phyloP scores from a whole-genome alignment of 2,329 filamentous ascomycete species.

The Aspergillus ustus region DNA sequence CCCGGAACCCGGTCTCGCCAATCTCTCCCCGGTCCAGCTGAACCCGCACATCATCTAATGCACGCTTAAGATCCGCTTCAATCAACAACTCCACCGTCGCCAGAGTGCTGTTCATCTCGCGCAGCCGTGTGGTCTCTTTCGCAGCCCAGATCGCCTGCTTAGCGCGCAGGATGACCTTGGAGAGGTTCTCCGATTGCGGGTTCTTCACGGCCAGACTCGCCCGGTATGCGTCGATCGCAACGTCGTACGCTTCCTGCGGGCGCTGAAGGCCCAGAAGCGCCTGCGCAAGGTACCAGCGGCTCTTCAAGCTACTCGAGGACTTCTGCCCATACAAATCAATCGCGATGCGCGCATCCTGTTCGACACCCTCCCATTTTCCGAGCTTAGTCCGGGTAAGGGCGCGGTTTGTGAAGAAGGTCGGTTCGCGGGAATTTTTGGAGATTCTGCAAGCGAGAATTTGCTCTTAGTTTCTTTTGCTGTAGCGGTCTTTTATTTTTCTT shows the following conservation, averaged over 20 bases:
- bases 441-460: constrained; percentile 57
- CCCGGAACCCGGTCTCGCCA: constrained; percentile 69
- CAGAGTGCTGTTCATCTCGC: constrained; percentile 50
- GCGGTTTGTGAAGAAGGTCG: constrained; percentile 85
- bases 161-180: constrained; percentile 73
- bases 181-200: constrained; percentile 72
- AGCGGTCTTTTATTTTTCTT: background rate
- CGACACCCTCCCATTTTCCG: constrained; percentile 71
- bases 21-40: constrained; percentile 46
- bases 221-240: constrained; percentile 73
- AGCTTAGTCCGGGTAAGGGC: constrained; percentile 81
- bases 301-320: constrained; percentile 71
- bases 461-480: constrained; percentile 7
- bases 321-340: constrained; percentile 65
- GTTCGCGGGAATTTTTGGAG: constrained; percentile 75
- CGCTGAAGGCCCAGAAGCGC: constrained; percentile 76
- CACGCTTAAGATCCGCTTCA: constrained; percentile 44
- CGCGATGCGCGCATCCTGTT: constrained; percentile 76
- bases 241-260: constrained; percentile 72
- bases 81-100: constrained; percentile 47
- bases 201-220: constrained; percentile 67
- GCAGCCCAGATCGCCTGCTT: constrained; percentile 88
- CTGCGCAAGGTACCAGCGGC: constrained; percentile 80
- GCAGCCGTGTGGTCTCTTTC: constrained; percentile 59
- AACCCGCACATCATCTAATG: constrained; percentile 41